Evolutionary conservation across 2,329 filamentous ascomycete genomes (phyloP).

Genomic region (Fusarium nodosum): DNA sequence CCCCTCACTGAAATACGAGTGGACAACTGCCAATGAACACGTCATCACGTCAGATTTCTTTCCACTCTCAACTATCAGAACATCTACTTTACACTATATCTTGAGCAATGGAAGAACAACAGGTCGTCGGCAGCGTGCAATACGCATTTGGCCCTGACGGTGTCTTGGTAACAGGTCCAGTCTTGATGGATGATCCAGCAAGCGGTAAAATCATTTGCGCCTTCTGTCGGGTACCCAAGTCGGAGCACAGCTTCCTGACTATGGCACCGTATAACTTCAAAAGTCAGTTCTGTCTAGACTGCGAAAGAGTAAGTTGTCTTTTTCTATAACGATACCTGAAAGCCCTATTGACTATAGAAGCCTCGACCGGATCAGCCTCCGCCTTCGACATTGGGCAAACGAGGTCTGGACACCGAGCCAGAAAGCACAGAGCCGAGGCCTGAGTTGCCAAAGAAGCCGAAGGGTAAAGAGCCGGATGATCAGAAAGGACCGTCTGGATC

Average conservation of each 20-base stretch:
- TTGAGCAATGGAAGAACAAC: not conserved
- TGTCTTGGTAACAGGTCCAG: not conserved
- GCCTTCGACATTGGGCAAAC: not conserved
- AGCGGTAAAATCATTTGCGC: not conserved
- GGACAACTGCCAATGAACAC: not conserved
- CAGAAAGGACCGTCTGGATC: not conserved
- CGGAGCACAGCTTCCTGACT: not conserved
- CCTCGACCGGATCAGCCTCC: not conserved
- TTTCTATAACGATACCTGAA: too few species aligned
- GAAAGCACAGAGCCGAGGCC: not conserved
- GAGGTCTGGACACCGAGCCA: not conserved
- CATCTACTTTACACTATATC: not conserved
- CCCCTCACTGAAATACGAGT: not conserved
- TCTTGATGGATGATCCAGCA: not conserved
- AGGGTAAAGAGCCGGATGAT: not conserved
- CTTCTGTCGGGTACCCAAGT: not conserved
- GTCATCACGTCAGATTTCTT: not conserved
- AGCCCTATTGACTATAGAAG: not conserved
- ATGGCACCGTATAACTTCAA: not conserved
- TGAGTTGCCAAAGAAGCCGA: not conserved
- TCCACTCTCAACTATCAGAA: not conserved
- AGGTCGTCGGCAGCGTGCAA: not conserved
- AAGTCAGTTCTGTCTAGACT: constrained; percentile 1
- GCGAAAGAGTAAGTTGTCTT: not conserved
- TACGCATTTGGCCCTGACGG: constrained; percentile 1